Evolutionary conservation across 306 rosid species (phyloP).

Genomic region (Gastrolobium villosum): DNA sequence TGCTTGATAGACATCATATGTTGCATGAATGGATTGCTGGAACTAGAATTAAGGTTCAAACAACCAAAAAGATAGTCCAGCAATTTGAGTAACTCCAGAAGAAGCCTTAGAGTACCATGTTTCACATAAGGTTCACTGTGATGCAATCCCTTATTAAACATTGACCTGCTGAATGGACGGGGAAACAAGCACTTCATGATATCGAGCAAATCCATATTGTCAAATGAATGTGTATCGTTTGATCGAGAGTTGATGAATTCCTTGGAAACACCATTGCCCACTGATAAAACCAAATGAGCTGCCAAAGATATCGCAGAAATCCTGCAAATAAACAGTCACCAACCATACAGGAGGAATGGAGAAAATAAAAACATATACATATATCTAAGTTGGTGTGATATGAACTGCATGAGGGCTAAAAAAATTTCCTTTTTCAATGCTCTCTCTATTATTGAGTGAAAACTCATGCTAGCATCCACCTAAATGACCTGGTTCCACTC

Average conservation of each 20-base stretch:
- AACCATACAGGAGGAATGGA: slow-evolving; percentile 10
- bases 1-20: slow-evolving; percentile 59
- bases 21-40: slow-evolving; percentile 40
- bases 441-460: neutral
- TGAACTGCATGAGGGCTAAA: too few species aligned
- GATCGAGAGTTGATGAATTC: slow-evolving; percentile 56
- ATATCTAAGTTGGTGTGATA: too few species aligned
- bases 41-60: slow-evolving; percentile 52
- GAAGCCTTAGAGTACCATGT: slow-evolving; percentile 85
- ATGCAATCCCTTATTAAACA: slow-evolving; percentile 84
- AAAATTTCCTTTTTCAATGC: too few species aligned
- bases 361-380: neutral
- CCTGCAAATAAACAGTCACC: slow-evolving; percentile 73
- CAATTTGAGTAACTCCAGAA: slow-evolving; percentile 79
- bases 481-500: neutral
- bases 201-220: slow-evolving; percentile 58
- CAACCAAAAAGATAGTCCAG: slow-evolving; percentile 66
- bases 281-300: slow-evolving; percentile 71
- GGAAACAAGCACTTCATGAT: slow-evolving; percentile 80
- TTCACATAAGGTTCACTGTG: slow-evolving; percentile 74
- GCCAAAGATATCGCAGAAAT: slow-evolving; percentile 67
- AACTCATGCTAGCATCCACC: neutral
- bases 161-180: slow-evolving; percentile 75
- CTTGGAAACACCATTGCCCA: slow-evolving; percentile 60
- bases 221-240: slow-evolving; percentile 45